phyloP scores from a whole-genome alignment of 1,284 basidiomycete genomes.

The Malassezia arunalokei region DNA sequence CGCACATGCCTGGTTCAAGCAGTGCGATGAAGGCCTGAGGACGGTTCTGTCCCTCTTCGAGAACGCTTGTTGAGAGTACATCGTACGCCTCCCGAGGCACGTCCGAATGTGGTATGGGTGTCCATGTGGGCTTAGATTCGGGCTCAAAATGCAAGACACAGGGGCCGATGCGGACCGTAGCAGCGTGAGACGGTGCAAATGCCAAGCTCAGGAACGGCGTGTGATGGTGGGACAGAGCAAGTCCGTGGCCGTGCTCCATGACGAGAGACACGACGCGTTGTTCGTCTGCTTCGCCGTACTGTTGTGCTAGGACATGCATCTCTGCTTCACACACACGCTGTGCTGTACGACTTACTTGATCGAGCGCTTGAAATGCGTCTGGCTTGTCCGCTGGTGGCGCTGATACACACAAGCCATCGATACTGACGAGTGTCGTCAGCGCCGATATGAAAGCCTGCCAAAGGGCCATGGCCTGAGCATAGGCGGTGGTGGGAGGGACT shows the following conservation, averaged over 20 bases:
- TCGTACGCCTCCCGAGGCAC: background rate
- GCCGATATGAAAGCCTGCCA: background rate
- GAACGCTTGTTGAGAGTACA: background rate
- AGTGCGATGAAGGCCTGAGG: slow-evolving; percentile 3
- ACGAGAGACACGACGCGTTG: background rate
- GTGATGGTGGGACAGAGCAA: slow-evolving; percentile 2
- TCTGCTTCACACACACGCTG: slow-evolving; percentile 1
- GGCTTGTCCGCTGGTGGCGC: background rate
- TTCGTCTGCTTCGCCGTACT: background rate
- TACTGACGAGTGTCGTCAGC: slow-evolving; percentile 3
- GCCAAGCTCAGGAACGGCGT: slow-evolving; percentile 4
- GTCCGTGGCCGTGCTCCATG: slow-evolving; percentile 1
- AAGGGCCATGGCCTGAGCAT: background rate
- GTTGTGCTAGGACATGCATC: background rate
- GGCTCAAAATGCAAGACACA: background rate
- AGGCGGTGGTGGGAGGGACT: background rate
- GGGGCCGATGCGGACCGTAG: slow-evolving; percentile 7
- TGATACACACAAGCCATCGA: slow-evolving; percentile 5
- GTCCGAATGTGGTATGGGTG: background rate
- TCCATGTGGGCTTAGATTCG: background rate
- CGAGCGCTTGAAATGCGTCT: slow-evolving; percentile 6
- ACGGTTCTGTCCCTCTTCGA: background rate
- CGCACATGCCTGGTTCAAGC: background rate
- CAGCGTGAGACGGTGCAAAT: background rate
- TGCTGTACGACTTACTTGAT: background rate